Percentiles rank a stretch among this genome's conserved stretches.
Conservation (phyloP, 1,139 yeast genomes). For the Pichia sp. region DNA sequence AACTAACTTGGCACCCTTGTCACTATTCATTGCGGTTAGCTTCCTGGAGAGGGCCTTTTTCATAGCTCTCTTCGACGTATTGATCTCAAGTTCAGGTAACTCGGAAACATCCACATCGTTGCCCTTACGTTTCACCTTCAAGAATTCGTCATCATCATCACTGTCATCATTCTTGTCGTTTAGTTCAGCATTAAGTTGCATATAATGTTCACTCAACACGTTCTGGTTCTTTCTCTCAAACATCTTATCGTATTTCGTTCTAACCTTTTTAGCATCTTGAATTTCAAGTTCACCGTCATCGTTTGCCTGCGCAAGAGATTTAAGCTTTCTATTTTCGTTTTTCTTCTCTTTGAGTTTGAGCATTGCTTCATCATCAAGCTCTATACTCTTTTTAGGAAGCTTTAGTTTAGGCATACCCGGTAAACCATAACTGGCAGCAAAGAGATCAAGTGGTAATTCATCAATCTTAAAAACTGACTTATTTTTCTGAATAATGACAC, state of each 20-base stretch:
- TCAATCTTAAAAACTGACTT: conserved; percentile 77
- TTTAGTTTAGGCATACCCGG: conserved; percentile 96
- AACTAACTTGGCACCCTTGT: conserved; percentile 66
- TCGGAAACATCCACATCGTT: conserved; percentile 63
- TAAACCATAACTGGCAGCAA: conserved; percentile 81
- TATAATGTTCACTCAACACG: conserved; percentile 81
- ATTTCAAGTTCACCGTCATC: conserved; percentile 57
- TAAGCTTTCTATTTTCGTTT: conserved; percentile 69
- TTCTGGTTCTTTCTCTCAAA: conserved; percentile 93
- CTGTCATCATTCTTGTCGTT: conserved; percentile 35
- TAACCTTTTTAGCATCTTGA: conserved; percentile 39
- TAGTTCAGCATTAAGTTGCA: conserved; percentile 52
- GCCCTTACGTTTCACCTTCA: conserved; percentile 70
- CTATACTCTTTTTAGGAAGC: conserved; percentile 38
- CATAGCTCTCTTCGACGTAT: conserved; percentile 80
- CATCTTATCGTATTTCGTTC: conserved; percentile 93
- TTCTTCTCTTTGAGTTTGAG: conserved; percentile 60
- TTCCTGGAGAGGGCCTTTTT: conserved; percentile 87
- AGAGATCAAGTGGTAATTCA: conserved; percentile 71
- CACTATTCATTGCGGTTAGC: conserved; percentile 47
- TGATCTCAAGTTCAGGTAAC: conserved; percentile 49
- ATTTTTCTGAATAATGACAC: conserved; percentile 81
- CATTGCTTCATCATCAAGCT: conserved; percentile 27
- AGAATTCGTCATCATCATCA: conserved; percentile 62
- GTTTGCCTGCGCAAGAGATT: conserved; percentile 49